These are phyloP conservation scores for Ophioceras dolichostomum DNA, from an alignment of 2,329 filamentous ascomycete genomes.

Conservation along the genomic window DNA sequence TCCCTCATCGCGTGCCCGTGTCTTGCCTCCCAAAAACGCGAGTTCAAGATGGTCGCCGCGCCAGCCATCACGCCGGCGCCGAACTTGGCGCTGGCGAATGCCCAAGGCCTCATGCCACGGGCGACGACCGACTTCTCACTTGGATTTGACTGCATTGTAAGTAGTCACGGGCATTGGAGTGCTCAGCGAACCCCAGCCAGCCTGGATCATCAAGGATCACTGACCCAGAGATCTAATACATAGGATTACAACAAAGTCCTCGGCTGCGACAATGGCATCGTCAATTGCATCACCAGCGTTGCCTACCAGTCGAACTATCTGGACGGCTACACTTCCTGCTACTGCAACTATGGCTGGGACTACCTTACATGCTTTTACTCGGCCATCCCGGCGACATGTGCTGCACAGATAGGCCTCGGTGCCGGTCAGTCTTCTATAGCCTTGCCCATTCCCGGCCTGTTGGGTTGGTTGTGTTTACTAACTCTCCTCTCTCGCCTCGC, in stretches of 20 bases:
- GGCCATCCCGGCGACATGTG: conserved; percentile 6
- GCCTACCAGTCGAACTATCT: neutral
- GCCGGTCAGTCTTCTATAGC: neutral
- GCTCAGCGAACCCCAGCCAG: neutral
- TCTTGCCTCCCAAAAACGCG: too few species aligned
- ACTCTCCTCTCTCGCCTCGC: neutral
- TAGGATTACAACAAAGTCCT: conserved; percentile 1
- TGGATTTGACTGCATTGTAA: conserved; percentile 4
- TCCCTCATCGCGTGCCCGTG: too few species aligned
- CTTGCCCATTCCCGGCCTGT: too few species aligned
- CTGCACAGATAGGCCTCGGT: too few species aligned
- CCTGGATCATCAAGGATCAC: conserved; percentile 2
- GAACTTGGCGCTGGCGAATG: conserved; percentile 4
- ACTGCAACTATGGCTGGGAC: conserved; percentile 11
- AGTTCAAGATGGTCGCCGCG: neutral
- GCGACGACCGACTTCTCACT: conserved; percentile 5
- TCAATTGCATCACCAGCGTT: conserved; percentile 7
- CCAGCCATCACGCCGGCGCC: conserved; percentile 4
- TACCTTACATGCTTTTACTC: conserved; percentile 13
- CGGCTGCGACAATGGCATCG: conserved; percentile 9
- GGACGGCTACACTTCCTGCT: conserved; percentile 6
- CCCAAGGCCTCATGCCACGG: conserved; percentile 5
- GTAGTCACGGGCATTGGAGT: neutral
- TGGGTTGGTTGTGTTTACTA: too few species aligned
- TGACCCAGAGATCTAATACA: neutral